Evolutionary conservation across 192 early-diverging fungal species (phyloP), one percentile per base, ranked within the genome.

Genomic region (Globomyces pollinis-pini): DNA sequence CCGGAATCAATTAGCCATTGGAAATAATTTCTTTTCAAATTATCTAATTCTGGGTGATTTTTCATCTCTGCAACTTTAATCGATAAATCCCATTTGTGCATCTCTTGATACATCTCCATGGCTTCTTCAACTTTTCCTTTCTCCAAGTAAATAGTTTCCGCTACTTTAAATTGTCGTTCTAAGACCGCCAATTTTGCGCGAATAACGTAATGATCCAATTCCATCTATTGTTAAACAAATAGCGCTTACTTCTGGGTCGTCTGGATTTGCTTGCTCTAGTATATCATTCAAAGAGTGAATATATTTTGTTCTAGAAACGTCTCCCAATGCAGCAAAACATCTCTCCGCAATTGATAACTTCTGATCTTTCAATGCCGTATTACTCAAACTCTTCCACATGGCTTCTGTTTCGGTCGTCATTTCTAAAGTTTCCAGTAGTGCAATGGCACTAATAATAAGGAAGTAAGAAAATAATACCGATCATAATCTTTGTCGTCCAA

Each of bases 41-140:
- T 72, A 3, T 75, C 78, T 29, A 84, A 62, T 47, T 84, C 78
- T 6, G 78, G 76, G 63, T 84, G 80, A 56, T 84, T 79, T 44
- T 75, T 81, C 26, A 69, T 41, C 53, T 84, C 82, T 6, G 82
- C 82, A 15, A 84, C 80, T 61, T 84, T 84, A 47, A 84, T 84
- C 3, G 76, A 83, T 44, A 75, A 58, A 47, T 84, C 66, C 82
- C 82, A 84, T 60, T 84, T 80, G 65, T 84, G 82, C 65, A 84
- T 65, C 38, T 83, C 80, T 64, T 84, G 82, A 64, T 84, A 84
- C 77, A 84, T 84, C 9, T 61, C 55, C 82, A 84, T 84, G 42
- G 78, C 82, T 33, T 84, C 82, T 45, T 84, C 81, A 13, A 84
- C 62, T 56, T 75, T 79, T 20, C 76, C 80, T 70, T 83, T 69